Conservation (phyloP, 805 yeast species). For the Suhomyces prunicola region DNA sequence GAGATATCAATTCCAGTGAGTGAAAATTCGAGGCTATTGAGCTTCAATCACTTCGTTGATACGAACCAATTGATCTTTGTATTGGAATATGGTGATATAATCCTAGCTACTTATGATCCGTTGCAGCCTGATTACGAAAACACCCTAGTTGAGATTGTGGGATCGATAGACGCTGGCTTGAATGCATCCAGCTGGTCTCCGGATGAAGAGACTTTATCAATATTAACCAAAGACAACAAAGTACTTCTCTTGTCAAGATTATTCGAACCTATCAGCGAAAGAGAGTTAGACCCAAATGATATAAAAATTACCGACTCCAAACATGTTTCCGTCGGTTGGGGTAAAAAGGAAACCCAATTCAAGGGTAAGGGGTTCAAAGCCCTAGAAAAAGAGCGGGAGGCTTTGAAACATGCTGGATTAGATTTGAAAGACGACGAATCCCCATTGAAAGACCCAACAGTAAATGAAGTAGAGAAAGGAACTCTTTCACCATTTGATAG, state of each 20-base stretch:
- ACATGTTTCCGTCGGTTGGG: slow-evolving; percentile 98
- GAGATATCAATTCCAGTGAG: slow-evolving; percentile 38
- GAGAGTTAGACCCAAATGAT: slow-evolving; percentile 56
- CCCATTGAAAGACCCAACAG: slow-evolving; percentile 80
- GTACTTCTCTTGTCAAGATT: slow-evolving; percentile 66
- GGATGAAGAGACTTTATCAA: slow-evolving; percentile 80
- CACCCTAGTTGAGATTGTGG: slow-evolving; percentile 71
- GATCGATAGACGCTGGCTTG: slow-evolving; percentile 76
- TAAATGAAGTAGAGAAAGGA: slow-evolving; percentile 72
- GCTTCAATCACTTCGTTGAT: slow-evolving; percentile 70
- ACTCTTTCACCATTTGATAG: slow-evolving; percentile 54
- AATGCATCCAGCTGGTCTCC: slow-evolving; percentile 80
- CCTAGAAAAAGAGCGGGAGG: slow-evolving; percentile 57
- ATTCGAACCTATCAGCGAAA: slow-evolving; percentile 78
- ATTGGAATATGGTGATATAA: slow-evolving; percentile 72
- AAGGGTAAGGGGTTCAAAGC: slow-evolving; percentile 90
- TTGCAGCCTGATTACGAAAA: slow-evolving; percentile 45
- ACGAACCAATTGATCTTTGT: slow-evolving; percentile 63
- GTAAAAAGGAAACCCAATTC: slow-evolving; percentile 93
- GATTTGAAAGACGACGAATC: slow-evolving; percentile 59
- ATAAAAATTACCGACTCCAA: slow-evolving; percentile 55
- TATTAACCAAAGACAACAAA: slow-evolving; percentile 61
- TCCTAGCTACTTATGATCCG: slow-evolving; percentile 60
- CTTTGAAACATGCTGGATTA: slow-evolving; percentile 63
- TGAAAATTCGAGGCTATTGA: slow-evolving; percentile 33